phyloP scores from a whole-genome alignment of 768 basidiomycete genomes.

The Tubosaeta brunneosetosa region DNA sequence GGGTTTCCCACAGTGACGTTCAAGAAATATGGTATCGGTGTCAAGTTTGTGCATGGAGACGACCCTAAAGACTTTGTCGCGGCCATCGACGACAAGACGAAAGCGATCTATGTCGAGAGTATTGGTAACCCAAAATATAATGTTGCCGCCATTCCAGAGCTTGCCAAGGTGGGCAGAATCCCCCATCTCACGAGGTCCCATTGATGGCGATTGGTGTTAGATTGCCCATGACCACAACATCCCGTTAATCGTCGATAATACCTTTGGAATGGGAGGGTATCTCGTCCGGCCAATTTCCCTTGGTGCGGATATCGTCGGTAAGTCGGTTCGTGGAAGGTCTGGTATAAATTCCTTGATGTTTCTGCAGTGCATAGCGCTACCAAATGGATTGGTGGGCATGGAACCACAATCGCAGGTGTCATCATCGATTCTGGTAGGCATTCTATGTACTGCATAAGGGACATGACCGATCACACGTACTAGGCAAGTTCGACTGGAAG shows the following conservation, averaged over 20 bases:
- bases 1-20: conserved; percentile 38
- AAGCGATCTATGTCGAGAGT: conserved; percentile 53
- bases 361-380: conserved; percentile 50
- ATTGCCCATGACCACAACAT: conserved; percentile 58
- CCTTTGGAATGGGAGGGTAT: conserved; percentile 60
- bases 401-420: conserved; percentile 64
- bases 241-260: conserved; percentile 64
- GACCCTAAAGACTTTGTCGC: conserved; percentile 44
- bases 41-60: conserved; percentile 49
- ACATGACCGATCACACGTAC: background rate
- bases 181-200: background rate
- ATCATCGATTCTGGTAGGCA: conserved; percentile 52
- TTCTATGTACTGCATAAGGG: background rate
- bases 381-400: conserved; percentile 66
- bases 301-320: conserved; percentile 53
- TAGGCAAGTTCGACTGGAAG: conserved; percentile 56
- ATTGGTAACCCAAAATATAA: conserved; percentile 62
- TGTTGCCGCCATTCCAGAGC: conserved; percentile 49
- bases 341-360: background rate
- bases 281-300: conserved; percentile 49
- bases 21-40: conserved; percentile 50
- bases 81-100: conserved; percentile 50
- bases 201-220: conserved; percentile 20
- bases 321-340: conserved; percentile 2
- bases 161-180: conserved; percentile 43